Conservation (phyloP, 2,329 filamentous ascomycete species). For the Colletotrichum aenigma region DNA sequence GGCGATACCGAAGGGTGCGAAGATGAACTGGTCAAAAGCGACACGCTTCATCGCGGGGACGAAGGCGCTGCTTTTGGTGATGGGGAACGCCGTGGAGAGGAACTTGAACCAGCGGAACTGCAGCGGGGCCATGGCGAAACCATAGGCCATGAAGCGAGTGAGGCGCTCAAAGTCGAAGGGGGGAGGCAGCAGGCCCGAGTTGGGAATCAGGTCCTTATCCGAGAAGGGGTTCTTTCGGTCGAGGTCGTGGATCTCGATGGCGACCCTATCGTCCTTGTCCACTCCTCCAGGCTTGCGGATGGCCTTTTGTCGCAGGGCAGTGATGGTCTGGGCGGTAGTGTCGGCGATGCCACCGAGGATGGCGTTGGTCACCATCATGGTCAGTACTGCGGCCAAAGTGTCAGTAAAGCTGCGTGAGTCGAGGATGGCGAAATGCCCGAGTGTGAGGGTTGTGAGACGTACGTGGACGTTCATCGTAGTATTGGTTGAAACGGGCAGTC, state of each 20-base stretch:
- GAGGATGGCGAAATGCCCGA: background rate
- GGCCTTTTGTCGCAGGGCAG: conserved; percentile 74
- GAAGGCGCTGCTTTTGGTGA: conserved; percentile 77
- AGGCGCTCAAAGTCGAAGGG: conserved; percentile 96
- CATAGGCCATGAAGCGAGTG: conserved; percentile 95
- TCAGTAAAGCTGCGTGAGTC: background rate
- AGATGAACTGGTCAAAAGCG: conserved; percentile 89
- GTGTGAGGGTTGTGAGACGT: conserved; percentile 34
- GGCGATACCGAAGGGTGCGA: conserved; percentile 86
- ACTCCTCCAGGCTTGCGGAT: conserved; percentile 64
- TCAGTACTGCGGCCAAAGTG: conserved; percentile 69
- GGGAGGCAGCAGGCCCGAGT: conserved; percentile 68
- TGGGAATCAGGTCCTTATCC: conserved; percentile 69
- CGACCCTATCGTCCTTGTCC: conserved; percentile 71
- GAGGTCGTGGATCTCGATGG: conserved; percentile 88
- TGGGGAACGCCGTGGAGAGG: conserved; percentile 80
- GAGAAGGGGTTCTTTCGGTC: conserved; percentile 77
- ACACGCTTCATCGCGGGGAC: conserved; percentile 87
- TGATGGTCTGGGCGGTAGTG: conserved; percentile 92
- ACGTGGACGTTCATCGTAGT: conserved; percentile 91
- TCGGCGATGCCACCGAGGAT: conserved; percentile 95
- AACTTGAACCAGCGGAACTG: conserved; percentile 97
- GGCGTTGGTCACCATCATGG: conserved; percentile 99
- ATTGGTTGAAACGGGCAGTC: conserved; percentile 86
- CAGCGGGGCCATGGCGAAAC: conserved; percentile 92